Evolutionary conservation across 2,329 filamentous ascomycete genomes (phyloP).

Genomic region (Aschersonia sp.): DNA sequence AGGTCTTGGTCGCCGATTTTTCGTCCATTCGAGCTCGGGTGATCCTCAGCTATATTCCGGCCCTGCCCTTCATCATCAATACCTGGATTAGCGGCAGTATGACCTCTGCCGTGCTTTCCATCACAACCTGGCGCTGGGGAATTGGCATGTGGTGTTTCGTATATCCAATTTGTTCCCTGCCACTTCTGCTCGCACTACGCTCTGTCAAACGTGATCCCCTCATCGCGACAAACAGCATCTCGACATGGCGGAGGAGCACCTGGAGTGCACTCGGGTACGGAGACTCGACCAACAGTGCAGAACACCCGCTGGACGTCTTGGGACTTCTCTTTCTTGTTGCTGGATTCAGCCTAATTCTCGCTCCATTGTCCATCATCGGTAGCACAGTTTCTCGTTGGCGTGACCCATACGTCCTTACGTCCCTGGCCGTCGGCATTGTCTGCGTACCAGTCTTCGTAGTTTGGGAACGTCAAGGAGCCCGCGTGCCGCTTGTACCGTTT

Average conservation of each 20-base stretch:
- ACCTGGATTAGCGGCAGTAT: constrained; percentile 50
- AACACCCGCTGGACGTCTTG: constrained; percentile 39
- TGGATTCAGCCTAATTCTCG: constrained; percentile 31
- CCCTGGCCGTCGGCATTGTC: constrained; percentile 34
- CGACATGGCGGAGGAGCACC: background rate
- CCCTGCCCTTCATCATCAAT: constrained; percentile 44
- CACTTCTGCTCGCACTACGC: constrained; percentile 31
- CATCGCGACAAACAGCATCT: background rate
- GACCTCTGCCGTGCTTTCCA: constrained; percentile 30
- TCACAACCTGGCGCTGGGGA: constrained; percentile 45
- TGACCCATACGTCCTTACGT: constrained; percentile 32
- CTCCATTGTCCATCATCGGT: constrained; percentile 39
- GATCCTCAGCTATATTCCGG: constrained; percentile 48
- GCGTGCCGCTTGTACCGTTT: constrained; percentile 41
- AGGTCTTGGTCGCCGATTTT: constrained; percentile 46
- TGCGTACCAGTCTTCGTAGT: constrained; percentile 32
- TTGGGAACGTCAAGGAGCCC: constrained; percentile 36
- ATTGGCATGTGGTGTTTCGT: constrained; percentile 51
- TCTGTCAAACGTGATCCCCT: constrained; percentile 14
- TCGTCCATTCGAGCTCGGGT: constrained; percentile 44
- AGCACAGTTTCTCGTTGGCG: constrained; percentile 32
- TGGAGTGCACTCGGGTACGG: constrained; percentile 2
- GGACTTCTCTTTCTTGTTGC: constrained; percentile 31
- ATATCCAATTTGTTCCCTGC: constrained; percentile 39
- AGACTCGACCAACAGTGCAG: constrained; percentile 28